These are phyloP conservation scores for Tricholoma sp. DNA, from an alignment of 768 basidiomycete species.

Conservation along the genomic window DNA sequence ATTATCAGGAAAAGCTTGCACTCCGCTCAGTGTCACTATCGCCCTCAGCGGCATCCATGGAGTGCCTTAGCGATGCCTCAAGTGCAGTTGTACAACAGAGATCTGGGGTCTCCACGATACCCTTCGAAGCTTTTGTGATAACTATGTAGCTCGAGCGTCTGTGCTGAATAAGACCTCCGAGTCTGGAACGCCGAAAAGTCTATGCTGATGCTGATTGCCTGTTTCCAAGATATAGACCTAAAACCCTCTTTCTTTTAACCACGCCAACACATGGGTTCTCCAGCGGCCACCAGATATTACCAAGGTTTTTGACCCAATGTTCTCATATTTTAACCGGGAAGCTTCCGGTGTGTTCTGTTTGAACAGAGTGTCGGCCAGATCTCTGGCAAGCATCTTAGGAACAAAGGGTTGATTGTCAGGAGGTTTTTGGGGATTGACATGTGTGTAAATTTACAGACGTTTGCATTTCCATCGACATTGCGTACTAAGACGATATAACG, in stretches of 20 bases:
- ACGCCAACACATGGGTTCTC: conserved; percentile 56
- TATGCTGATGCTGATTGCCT: background rate
- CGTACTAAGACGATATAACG: conserved; percentile 55
- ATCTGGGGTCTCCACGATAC: too few species aligned
- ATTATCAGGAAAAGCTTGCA: too few species aligned
- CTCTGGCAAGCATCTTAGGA: conserved; percentile 51
- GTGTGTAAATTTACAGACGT: conserved; percentile 35
- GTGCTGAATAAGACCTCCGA: too few species aligned
- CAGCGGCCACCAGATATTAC: conserved; percentile 58
- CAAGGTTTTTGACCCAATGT: conserved; percentile 46
- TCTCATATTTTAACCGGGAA: conserved; percentile 42
- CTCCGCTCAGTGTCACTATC: too few species aligned
- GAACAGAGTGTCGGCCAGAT: conserved; percentile 51
- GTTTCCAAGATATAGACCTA: conserved; percentile 17
- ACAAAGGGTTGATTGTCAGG: conserved; percentile 4
- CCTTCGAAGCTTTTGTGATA: too few species aligned
- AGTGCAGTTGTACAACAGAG: too few species aligned
- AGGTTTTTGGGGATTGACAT: background rate
- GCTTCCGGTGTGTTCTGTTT: conserved; percentile 39
- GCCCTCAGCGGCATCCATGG: too few species aligned
- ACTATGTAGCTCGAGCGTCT: too few species aligned
- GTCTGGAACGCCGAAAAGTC: background rate
- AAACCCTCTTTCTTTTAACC: conserved; percentile 64
- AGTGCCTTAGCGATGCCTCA: too few species aligned
- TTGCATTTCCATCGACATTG: conserved; percentile 60